A percentile compares a stretch with the other conserved stretches of the same genome.
phyloP scores from a whole-genome alignment of 176 grass and related monocot species.

The Thinopyrum elongatum region DNA sequence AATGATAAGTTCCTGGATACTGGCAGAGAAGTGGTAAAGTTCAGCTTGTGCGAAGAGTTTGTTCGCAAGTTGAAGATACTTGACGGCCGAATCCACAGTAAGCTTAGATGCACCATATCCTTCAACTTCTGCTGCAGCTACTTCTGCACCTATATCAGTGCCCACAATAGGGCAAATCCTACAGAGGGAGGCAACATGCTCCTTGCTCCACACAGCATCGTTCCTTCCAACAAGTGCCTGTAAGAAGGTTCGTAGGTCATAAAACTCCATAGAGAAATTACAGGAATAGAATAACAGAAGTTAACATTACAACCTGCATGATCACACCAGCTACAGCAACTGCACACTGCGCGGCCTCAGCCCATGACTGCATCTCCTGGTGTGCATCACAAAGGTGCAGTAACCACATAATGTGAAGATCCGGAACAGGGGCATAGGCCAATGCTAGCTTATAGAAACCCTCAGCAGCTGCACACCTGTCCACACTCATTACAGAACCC shows the following conservation, averaged over 20 bases:
- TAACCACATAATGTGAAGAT: slow-evolving; percentile 99
- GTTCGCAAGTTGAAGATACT: slow-evolving; percentile 96
- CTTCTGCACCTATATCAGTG: slow-evolving; percentile 71
- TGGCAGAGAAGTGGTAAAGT: slow-evolving; percentile 93
- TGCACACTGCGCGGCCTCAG: slow-evolving; percentile 99
- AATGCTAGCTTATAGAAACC: slow-evolving; percentile 94
- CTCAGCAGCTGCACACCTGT: slow-evolving; percentile 89
- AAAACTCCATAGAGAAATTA: slow-evolving; percentile 21
- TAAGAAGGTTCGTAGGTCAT: slow-evolving; percentile 23
- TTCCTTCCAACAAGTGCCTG: slow-evolving; percentile 98
- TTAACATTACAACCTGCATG: slow-evolving; percentile 78
- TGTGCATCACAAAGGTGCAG: slow-evolving; percentile 95
- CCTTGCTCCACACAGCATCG: slow-evolving; percentile 89
- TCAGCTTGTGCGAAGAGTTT: slow-evolving; percentile 95
- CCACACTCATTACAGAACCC: slow-evolving; percentile 74
- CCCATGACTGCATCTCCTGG: slow-evolving; percentile 99
- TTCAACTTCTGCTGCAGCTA: slow-evolving; percentile 93
- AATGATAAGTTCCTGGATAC: slow-evolving; percentile 94
- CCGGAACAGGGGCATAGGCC: slow-evolving; percentile 90
- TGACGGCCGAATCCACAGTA: slow-evolving; percentile 90
- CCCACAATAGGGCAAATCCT: slow-evolving; percentile 95
- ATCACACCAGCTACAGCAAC: slow-evolving; percentile 98
- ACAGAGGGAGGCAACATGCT: slow-evolving; percentile 74
- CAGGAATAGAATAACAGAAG: slow-evolving; percentile 10
- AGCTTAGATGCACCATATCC: slow-evolving; percentile 98